Percentiles rank a stretch among this genome's conserved stretches.
Conservation (phyloP, 1,284 basidiomycete species). For the Pterulicium gracile region DNA sequence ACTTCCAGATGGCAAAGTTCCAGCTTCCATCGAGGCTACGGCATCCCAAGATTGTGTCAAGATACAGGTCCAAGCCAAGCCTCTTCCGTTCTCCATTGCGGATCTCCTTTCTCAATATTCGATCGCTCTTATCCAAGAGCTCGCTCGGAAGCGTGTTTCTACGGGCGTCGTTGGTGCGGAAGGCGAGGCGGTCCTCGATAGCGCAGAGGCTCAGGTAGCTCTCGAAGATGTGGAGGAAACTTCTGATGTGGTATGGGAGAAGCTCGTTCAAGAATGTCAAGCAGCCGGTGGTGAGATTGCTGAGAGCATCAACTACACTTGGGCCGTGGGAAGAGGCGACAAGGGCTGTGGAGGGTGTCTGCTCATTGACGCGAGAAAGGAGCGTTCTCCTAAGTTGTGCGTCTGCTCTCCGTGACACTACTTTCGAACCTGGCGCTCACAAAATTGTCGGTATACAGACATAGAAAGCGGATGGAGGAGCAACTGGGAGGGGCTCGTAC, state of each 20-base stretch:
- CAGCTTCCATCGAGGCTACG: neutral
- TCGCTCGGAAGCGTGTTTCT: conserved; percentile 9
- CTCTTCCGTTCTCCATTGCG: neutral
- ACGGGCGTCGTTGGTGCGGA: conserved; percentile 26
- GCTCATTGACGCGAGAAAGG: neutral
- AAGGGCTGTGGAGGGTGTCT: conserved; percentile 3
- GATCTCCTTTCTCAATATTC: neutral
- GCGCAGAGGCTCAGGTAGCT: conserved; percentile 24
- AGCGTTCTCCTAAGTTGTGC: neutral
- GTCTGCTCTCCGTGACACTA: too few species aligned
- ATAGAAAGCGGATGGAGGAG: neutral
- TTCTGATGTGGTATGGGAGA: neutral
- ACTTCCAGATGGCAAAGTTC: neutral
- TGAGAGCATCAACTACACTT: neutral
- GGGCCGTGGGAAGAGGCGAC: neutral
- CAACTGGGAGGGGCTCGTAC: too few species aligned
- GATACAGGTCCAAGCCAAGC: neutral
- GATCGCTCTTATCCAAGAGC: conserved; percentile 3
- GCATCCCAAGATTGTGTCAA: neutral
- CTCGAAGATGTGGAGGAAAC: conserved; percentile 22
- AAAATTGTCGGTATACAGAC: neutral
- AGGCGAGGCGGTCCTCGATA: conserved; percentile 32
- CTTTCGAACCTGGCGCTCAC: neutral
- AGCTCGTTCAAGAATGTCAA: neutral
- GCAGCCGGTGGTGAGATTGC: neutral